phyloP scores from a whole-genome alignment of 345 rosid species.

The Toxicodendron radicans region DNA sequence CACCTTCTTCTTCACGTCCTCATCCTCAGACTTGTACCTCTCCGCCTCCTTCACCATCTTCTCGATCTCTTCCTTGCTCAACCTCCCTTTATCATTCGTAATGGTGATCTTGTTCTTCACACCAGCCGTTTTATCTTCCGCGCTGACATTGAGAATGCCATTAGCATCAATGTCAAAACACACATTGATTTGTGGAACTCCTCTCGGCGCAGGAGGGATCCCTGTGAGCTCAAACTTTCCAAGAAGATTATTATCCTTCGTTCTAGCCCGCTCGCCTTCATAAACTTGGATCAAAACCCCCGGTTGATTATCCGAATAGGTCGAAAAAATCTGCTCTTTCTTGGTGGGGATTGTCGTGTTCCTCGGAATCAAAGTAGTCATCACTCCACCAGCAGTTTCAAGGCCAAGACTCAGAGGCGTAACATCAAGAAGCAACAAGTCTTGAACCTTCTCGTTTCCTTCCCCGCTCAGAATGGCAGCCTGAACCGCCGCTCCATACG shows the following conservation, averaged over 20 bases:
- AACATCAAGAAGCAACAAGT: slow-evolving; percentile 43
- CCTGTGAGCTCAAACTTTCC: slow-evolving; percentile 49
- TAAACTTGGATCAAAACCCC: slow-evolving; percentile 49
- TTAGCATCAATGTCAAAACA: slow-evolving; percentile 42
- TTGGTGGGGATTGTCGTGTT: slow-evolving; percentile 46
- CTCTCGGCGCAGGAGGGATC: slow-evolving; percentile 50
- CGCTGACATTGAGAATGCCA: slow-evolving; percentile 42
- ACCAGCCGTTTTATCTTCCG: slow-evolving; percentile 49
- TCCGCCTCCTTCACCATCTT: slow-evolving; percentile 49
- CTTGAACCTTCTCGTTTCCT: slow-evolving; percentile 48
- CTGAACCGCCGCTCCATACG: slow-evolving; percentile 49
- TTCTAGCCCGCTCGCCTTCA: slow-evolving; percentile 50
- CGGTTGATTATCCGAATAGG: slow-evolving; percentile 43
- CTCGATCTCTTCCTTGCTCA: slow-evolving; percentile 47
- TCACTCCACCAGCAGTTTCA: slow-evolving; percentile 52
- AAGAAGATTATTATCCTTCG: slow-evolving; percentile 48
- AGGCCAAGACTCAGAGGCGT: slow-evolving; percentile 45
- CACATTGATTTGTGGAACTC: slow-evolving; percentile 49
- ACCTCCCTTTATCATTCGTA: slow-evolving; percentile 46
- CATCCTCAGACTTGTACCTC: slow-evolving; percentile 46
- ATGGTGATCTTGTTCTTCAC: slow-evolving; percentile 48
- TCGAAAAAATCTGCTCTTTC: slow-evolving; percentile 46
- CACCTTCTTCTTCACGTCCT: slow-evolving; percentile 47
- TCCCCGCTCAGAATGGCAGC: slow-evolving; percentile 47
- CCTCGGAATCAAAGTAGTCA: slow-evolving; percentile 44